phyloP scores from a whole-genome alignment of 371 early-diverging fungal species.

The Conidiobolus incongruus region DNA sequence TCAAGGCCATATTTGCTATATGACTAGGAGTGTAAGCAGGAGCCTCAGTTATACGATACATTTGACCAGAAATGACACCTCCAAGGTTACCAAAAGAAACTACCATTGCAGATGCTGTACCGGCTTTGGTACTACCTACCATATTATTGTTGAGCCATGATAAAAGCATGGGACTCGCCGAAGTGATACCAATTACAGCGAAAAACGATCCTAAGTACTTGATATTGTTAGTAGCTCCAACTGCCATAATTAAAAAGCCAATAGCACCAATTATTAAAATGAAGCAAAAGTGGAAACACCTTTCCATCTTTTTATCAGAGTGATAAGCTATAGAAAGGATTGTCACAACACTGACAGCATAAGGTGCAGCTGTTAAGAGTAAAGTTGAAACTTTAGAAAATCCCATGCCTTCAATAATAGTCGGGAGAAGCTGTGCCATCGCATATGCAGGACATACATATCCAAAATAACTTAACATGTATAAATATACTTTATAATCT shows the following conservation, averaged over 20 bases:
- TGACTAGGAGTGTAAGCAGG: constrained; percentile 1
- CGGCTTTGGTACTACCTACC: constrained; percentile 31
- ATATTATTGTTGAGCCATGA: constrained; percentile 23
- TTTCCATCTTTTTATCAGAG: no score
- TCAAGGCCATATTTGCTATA: background rate
- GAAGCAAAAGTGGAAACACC: constrained; percentile 10
- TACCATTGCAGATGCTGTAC: constrained; percentile 27
- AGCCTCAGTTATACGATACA: background rate
- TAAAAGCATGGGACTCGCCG: constrained; percentile 3
- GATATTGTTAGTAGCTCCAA: constrained; percentile 7
- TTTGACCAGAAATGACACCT: constrained; percentile 12
- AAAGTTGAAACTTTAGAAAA: constrained; percentile 11
- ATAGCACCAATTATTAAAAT: constrained; percentile 3
- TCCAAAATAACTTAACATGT: constrained; percentile 23
- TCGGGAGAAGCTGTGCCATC: constrained; percentile 31
- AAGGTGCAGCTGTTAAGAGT: constrained; percentile 17
- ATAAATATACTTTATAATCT: constrained; percentile 24
- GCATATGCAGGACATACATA: constrained; percentile 32
- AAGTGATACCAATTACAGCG: constrained; percentile 7
- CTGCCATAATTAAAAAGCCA: constrained; percentile 7
- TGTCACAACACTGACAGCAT: constrained; percentile 9
- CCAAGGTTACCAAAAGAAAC: constrained; percentile 37
- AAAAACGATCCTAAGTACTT: constrained; percentile 24
- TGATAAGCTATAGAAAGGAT: constrained; percentile 14
- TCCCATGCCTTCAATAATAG: constrained; percentile 22